Conservation (phyloP, 345 rosid species). For the Ceriops decandra region DNA sequence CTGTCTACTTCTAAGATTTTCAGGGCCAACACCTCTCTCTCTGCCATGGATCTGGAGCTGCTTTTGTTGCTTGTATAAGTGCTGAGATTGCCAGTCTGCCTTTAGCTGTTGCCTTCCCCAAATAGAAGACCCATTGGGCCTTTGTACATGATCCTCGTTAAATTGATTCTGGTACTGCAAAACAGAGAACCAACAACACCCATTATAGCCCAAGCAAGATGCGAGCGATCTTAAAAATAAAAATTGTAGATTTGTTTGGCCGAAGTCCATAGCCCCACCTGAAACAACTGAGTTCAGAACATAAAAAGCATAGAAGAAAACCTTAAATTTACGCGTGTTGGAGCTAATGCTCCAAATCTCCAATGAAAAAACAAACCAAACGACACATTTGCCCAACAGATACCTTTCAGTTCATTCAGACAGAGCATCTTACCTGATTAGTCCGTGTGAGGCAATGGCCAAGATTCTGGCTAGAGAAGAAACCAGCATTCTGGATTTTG, state of each 20-base stretch:
- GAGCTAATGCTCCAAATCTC: too few species aligned
- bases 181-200: neutral
- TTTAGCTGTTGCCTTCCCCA: slow-evolving; percentile 19
- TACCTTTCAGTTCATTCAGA: neutral
- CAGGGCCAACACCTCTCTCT: slow-evolving; percentile 18
- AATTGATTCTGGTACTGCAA: slow-evolving; percentile 10
- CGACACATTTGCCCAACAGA: neutral
- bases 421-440: slow-evolving; percentile 22
- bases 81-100: neutral
- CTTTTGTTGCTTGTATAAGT: slow-evolving; percentile 8
- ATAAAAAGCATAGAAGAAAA: too few species aligned
- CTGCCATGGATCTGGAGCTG: slow-evolving; percentile 36
- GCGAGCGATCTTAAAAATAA: too few species aligned
- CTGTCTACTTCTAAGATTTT: slow-evolving; percentile 21
- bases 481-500: slow-evolving; percentile 19
- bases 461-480: slow-evolving; percentile 14
- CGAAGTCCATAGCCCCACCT: too few species aligned
- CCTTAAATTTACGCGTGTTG: too few species aligned
- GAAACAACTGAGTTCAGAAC: too few species aligned
- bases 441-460: neutral
- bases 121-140: slow-evolving; percentile 17
- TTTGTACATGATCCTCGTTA: slow-evolving; percentile 20
- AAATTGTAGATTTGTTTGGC: too few species aligned
- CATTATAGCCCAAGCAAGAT: neutral
- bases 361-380: neutral